Percentiles rank a stretch among this genome's conserved stretches.
Evolutionary conservation across 192 early-diverging fungal genomes (phyloP).

Genomic region (Mortierella antarctica): DNA sequence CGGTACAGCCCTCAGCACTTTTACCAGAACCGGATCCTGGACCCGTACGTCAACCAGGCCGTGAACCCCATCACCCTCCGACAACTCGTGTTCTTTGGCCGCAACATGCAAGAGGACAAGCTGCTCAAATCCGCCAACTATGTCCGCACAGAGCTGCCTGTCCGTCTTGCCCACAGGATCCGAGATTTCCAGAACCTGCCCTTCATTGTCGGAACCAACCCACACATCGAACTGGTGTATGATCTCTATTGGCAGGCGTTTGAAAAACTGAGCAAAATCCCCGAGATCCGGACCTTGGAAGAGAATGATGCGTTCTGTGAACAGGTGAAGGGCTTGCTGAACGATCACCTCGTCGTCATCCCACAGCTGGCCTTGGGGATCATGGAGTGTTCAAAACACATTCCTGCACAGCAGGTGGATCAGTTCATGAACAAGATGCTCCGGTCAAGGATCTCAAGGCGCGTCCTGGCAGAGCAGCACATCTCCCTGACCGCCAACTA

Average conservation of each 20-base stretch:
- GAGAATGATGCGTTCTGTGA: slow-evolving; percentile 88
- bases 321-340: slow-evolving; percentile 75
- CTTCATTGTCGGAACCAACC: slow-evolving; percentile 93
- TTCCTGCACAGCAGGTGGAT: slow-evolving; percentile 74
- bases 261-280: slow-evolving; percentile 79
- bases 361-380: slow-evolving; percentile 92
- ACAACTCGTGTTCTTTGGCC: slow-evolving; percentile 91
- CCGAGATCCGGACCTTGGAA: slow-evolving; percentile 78
- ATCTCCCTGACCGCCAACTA: slow-evolving; percentile 79
- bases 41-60: slow-evolving; percentile 83
- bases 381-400: slow-evolving; percentile 79
- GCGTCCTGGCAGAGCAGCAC: slow-evolving; percentile 95
- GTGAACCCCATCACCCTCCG: slow-evolving; percentile 87
- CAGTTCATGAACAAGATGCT: slow-evolving; percentile 93
- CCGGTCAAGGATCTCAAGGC: slow-evolving; percentile 86
- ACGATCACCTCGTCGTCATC: slow-evolving; percentile 86
- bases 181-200: slow-evolving; percentile 93
- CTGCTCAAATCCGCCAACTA: slow-evolving; percentile 91
- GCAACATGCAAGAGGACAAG: slow-evolving; percentile 86
- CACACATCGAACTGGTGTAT: slow-evolving; percentile 88
- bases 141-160: slow-evolving; percentile 87
- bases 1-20: slow-evolving; percentile 71
- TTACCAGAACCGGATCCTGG: slow-evolving; percentile 92
- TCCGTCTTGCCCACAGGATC: slow-evolving; percentile 92
- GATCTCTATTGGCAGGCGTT: slow-evolving; percentile 96